Percentiles rank a stretch among this genome's conserved stretches.
These are phyloP conservation scores for Gloeopeniophorella convolvens DNA, from an alignment of 768 basidiomycete species.

Conservation along the genomic window DNA sequence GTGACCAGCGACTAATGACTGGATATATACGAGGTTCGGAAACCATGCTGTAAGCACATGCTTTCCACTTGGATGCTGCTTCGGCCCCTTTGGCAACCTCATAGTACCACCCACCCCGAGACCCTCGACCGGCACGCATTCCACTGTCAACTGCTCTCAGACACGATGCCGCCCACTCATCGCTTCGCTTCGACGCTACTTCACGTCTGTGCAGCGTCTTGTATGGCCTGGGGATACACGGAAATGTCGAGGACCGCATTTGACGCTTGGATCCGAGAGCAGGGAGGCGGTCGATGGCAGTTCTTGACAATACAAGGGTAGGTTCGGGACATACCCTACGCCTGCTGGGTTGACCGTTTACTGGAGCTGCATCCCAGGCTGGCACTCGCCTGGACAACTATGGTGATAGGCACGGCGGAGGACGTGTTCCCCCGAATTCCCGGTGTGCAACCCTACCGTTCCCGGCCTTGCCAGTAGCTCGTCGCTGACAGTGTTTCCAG, in stretches of 20 bases:
- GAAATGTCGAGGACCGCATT: conserved; percentile 20
- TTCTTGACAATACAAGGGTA: conserved; percentile 79
- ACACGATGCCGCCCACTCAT: no score
- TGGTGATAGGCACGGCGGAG: conserved; percentile 33
- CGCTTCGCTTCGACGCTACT: conserved; percentile 11
- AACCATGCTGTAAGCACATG: no score
- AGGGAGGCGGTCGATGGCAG: conserved; percentile 61
- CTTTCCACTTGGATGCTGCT: no score
- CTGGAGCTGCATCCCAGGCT: conserved; percentile 26
- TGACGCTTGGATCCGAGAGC: conserved; percentile 31
- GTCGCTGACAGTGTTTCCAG: conserved; percentile 24
- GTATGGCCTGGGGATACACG: conserved; percentile 35
- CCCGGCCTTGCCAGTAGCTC: not conserved
- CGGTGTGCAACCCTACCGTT: conserved; percentile 27
- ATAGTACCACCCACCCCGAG: no score
- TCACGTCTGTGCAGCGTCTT: conserved; percentile 28
- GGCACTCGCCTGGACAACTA: conserved; percentile 34
- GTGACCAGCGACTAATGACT: no score
- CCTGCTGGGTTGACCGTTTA: not conserved
- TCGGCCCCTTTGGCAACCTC: no score
- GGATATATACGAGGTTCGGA: no score
- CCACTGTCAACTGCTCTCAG: no score
- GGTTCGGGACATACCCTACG: conserved; percentile 17
- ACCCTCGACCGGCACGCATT: no score
- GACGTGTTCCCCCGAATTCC: conserved; percentile 36